A percentile compares a stretch with the other conserved stretches of the same genome.
Evolutionary conservation across 2,329 filamentous ascomycete genomes (phyloP).

Genomic region (Plectosphaerella plurivora): DNA sequence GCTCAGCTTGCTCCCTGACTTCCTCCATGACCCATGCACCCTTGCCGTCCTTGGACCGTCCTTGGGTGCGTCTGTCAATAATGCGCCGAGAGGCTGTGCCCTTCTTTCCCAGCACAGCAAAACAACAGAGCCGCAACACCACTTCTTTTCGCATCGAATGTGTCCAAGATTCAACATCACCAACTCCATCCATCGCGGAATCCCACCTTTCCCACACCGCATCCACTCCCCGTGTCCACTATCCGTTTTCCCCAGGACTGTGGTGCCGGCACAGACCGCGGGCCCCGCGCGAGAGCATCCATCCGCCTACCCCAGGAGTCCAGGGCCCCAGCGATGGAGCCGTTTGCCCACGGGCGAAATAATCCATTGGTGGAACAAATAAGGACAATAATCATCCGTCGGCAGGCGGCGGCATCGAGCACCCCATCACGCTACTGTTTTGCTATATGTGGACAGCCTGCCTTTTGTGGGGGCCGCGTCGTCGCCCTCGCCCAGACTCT

Average conservation of each 20-base stretch:
- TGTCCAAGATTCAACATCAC: too few relatives aligned
- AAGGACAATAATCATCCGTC: neutral
- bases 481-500: too few relatives aligned
- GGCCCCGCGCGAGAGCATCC: neutral
- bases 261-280: neutral
- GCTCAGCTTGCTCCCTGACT: too few relatives aligned
- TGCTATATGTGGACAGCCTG: neutral
- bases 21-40: too few relatives aligned
- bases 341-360: neutral
- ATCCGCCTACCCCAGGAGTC: neutral
- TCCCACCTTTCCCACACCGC: neutral
- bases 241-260: neutral
- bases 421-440: neutral
- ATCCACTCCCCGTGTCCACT: neutral
- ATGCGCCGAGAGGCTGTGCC: too few relatives aligned
- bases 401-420: neutral
- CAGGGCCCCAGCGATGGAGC: too few relatives aligned
- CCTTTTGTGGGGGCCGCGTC: too few relatives aligned
- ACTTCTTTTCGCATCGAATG: too few relatives aligned
- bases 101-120: too few relatives aligned
- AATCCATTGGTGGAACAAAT: neutral
- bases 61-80: too few relatives aligned
- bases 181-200: neutral
- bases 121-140: too few relatives aligned
- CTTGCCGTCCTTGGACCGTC: too few relatives aligned